Base-by-base conservation (phyloP, 2,329 filamentous ascomycete species). In the Aaosphaeria pasadenensis region DNA sequence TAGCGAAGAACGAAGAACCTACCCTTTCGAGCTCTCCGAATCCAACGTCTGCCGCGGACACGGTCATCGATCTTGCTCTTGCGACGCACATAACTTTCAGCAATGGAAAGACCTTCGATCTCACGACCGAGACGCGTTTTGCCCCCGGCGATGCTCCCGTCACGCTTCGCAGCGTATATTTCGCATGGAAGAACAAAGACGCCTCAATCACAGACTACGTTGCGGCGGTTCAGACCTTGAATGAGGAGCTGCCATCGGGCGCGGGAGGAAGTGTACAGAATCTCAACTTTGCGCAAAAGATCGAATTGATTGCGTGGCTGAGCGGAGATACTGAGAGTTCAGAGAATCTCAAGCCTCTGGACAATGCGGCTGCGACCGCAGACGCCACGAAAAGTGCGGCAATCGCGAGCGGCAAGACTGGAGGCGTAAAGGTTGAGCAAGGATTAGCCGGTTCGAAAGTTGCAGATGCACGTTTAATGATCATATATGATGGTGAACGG, bases 111-210 rank as follows among this genome's bases (percentile, higher is more conserved):
- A 78, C 84, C 5, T 79, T 95, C 49, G 77, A 86, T 1, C 81
- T 96, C 56, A 84, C 82, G 44, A 80, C 81, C 11, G 79, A 86
- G 7, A 99, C 94, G 57, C 89, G 94, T 60, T 97, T 97, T 76
- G 81, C 88, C 51, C 91, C 89, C 17, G 72, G 72, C 32, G 63
- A 82, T 60, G 77, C 79, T 47, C 80, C 87, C 4, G 85, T 96
- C 62, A 89, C 96, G 67, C 78, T 99, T 58, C 90, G 94, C 66
- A 94, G 88, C 69, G 92, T 96, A 72, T 96, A 92, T 77, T 96
- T 97, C 67, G 91, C 91, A 47, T 99, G 91, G 90, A 79, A 89
- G 63, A 95, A 96, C 74, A 90, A 91, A 70, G 92, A 97, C 74
- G 84, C 87, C 47, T 84, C 87, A 46, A 91, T 95, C 57, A 88